Conservation (phyloP, 139 green algal species). For the Desmodesmus armatus region DNA sequence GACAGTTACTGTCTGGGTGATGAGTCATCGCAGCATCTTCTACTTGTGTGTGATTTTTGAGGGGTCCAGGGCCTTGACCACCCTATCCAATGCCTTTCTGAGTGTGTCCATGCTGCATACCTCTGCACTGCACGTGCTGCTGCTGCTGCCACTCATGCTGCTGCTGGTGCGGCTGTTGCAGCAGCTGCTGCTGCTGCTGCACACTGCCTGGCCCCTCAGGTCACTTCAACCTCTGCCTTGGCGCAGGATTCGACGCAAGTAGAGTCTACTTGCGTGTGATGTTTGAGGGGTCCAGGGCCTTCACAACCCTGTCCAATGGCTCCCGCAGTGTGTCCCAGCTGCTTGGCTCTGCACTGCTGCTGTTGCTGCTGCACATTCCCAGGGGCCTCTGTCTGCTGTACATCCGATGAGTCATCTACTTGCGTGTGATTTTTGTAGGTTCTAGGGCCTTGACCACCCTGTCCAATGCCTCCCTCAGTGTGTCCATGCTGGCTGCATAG, state of each 20-base stretch:
- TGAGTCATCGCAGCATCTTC: too few species aligned
- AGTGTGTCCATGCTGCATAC: too few species aligned
- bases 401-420: too few species aligned
- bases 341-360: neutral
- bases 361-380: neutral
- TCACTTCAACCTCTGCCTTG: too few species aligned
- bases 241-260: too few species aligned
- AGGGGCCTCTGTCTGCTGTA: neutral
- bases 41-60: conserved; percentile 31
- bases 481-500: conserved; percentile 90
- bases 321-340: conserved; percentile 81
- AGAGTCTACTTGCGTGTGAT: conserved; percentile 35
- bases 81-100: conserved; percentile 79
- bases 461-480: conserved; percentile 82
- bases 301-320: conserved; percentile 83
- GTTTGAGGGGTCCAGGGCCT: conserved; percentile 64
- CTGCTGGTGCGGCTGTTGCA: too few species aligned
- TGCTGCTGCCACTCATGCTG: too few species aligned
- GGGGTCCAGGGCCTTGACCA: conserved; percentile 75
- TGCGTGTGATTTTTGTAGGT: conserved; percentile 41
- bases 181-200: too few species aligned
- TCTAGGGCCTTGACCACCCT: conserved; percentile 79
- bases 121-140: too few species aligned
- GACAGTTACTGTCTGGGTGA: too few species aligned
- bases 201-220: too few species aligned